These are phyloP conservation scores for Macrotyloma uniflorum DNA, from an alignment of 306 rosid species.

Conservation along the genomic window DNA sequence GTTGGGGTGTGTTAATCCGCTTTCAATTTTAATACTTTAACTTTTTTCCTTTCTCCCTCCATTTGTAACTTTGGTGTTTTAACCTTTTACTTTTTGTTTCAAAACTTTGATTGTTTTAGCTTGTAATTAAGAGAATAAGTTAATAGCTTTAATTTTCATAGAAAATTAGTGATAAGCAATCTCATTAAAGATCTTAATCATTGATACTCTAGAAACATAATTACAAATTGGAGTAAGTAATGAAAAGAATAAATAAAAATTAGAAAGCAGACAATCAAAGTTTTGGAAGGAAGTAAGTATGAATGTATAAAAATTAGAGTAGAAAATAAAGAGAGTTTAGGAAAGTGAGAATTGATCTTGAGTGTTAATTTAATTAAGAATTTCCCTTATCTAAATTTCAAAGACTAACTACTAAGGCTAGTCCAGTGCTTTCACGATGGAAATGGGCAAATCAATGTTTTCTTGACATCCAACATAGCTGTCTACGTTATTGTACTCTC, in stretches of 20 bases:
- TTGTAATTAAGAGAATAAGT: neutral
- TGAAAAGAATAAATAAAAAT: neutral
- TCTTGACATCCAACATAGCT: constrained; percentile 72
- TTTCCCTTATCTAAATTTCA: neutral
- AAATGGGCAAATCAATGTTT: constrained; percentile 52
- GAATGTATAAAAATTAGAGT: neutral
- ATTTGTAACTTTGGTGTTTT: neutral
- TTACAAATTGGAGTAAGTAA: neutral
- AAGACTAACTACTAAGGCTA: neutral
- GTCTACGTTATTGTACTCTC: constrained; percentile 57
- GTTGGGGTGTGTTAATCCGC: too few species aligned
- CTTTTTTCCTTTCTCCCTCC: neutral
- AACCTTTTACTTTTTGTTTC: neutral
- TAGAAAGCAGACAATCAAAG: too few species aligned
- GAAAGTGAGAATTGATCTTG: neutral
- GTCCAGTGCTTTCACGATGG: constrained; percentile 58
- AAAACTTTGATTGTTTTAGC: neutral
- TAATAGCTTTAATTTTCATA: neutral
- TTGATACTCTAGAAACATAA: neutral
- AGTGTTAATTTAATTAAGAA: neutral
- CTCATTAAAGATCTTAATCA: neutral
- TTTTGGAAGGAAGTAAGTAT: neutral
- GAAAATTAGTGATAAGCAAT: neutral
- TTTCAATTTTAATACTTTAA: too few species aligned
- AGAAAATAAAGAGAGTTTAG: neutral